Base-by-base conservation (phyloP, 495 filamentous ascomycete species). In the Penicillium canariense region DNA sequence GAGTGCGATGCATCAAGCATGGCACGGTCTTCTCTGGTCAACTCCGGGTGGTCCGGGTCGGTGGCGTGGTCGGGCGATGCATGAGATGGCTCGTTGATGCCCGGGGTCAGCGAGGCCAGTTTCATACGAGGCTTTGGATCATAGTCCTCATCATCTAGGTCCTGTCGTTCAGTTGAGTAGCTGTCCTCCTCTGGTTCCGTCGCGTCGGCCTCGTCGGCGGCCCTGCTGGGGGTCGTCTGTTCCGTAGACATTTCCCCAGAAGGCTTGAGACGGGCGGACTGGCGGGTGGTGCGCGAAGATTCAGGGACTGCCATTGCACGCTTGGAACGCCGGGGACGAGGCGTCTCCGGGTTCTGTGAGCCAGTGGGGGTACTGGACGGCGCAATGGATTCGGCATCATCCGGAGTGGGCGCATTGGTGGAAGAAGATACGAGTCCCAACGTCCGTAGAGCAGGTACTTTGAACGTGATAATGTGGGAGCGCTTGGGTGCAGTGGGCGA, bases 201-300 rank as follows among this genome's bases (percentile, higher is more conserved):
- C 18, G 39, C 47, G 20, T 46, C 45, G 15, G 54, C 47, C 39
- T 48, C 14, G 4, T 46, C 52, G 1, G 32, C 45, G n/a, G 38
- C 22, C 18, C 73, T 71, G 14, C 54, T 52, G 5, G 56, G 56
- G 20, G 54, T 60, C 4, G 46, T 18, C 31, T 74, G 67, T 23
- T 56, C 49, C 2, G 51, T 50, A 9, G 45, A 22, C 8, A 52
- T 34, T 20, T 65, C 51, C 18, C 27, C 60, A 34, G 64, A 56
- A 2, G 64, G 51, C 52, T 61, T 72, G 17, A 72, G 55, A 48
- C 72, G 62, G 17, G 70, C 62, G 2, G 74, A 75, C 46, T 70
- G 67, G 22, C 74, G 67, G 8, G 71, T 74, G 20, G 68, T 69
- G 18, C 70, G 65, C 7, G 73, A 73, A 9, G 72, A 73, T 53